A percentile compares a stretch with the other conserved stretches of the same genome.
phyloP scores from a whole-genome alignment of 805 yeast species.

The Suhomyces tanzawaensis region DNA sequence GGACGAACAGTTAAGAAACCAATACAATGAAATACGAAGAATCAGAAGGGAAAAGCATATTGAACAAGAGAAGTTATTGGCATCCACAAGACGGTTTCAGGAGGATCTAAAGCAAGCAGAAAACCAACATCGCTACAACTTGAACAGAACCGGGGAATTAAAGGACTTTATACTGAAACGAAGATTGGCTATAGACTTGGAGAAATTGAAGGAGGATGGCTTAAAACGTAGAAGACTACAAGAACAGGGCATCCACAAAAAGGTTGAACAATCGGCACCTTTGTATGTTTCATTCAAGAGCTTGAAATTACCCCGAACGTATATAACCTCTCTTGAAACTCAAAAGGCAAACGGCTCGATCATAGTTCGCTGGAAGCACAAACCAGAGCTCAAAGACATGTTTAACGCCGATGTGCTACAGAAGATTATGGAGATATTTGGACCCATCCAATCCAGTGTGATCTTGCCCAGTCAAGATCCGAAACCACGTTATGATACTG shows the following conservation, averaged over 20 bases:
- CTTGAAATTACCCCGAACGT: constrained; percentile 13
- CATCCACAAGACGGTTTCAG: constrained; percentile 24
- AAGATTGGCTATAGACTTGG: constrained; percentile 10
- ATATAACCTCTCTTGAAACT: background rate
- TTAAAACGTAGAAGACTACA: constrained; percentile 19
- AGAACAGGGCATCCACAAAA: constrained; percentile 15
- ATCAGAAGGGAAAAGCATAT: constrained; percentile 10
- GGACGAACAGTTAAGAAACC: constrained; percentile 19
- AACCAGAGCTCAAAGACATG: constrained; percentile 30
- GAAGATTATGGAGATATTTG: constrained; percentile 47
- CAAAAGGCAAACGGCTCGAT: constrained; percentile 14
- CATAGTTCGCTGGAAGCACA: constrained; percentile 46
- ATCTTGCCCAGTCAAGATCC: constrained; percentile 4
- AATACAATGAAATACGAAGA: constrained; percentile 31
- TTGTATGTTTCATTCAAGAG: constrained; percentile 20
- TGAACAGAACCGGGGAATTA: constrained; percentile 5
- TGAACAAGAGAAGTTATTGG: constrained; percentile 16
- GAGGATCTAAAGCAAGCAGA: constrained; percentile 28
- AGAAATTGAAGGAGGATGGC: constrained; percentile 27
- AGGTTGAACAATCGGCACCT: background rate
- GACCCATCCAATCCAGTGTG: constrained; percentile 24
- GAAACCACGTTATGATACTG: constrained; percentile 36
- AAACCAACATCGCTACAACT: constrained; percentile 12
- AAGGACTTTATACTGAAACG: constrained; percentile 5
- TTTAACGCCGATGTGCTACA: constrained; percentile 31